A percentile compares a stretch with the other conserved stretches of the same genome.
Evolutionary conservation across 805 yeast genomes (phyloP).

Genomic region (Pichia rugopelliculosa): DNA sequence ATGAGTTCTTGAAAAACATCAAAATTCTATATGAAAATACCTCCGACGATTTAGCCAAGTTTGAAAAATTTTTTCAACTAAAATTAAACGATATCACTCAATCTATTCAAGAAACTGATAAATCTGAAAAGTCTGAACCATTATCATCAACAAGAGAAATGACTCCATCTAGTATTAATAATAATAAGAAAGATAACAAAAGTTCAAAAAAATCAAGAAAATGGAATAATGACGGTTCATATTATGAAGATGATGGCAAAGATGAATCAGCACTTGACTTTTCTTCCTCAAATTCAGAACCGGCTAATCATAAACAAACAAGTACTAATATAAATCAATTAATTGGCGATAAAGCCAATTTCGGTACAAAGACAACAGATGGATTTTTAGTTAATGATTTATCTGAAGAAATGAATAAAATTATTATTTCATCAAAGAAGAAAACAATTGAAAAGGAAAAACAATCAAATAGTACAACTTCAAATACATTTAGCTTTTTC

Average conservation of each 20-base stretch:
- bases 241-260: constrained; percentile 37
- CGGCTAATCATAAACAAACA: constrained; percentile 14
- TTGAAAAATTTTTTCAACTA: constrained; percentile 32
- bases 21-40: constrained; percentile 18
- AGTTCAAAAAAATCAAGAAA: constrained; percentile 42
- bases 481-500: constrained; percentile 50
- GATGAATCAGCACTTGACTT: constrained; percentile 41
- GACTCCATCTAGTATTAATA: neutral
- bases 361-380: constrained; percentile 36
- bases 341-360: constrained; percentile 33
- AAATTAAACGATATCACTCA: constrained; percentile 27
- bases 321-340: constrained; percentile 25
- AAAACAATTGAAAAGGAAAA: constrained; percentile 15
- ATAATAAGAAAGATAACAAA: constrained; percentile 13
- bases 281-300: constrained; percentile 30
- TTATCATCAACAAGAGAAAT: neutral
- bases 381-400: constrained; percentile 65
- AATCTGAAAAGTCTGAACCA: neutral
- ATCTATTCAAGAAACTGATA: constrained; percentile 11
- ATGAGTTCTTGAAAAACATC: constrained; percentile 23
- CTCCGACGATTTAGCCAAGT: constrained; percentile 24
- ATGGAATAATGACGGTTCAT: constrained; percentile 61
- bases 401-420: constrained; percentile 42
- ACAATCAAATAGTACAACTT: constrained; percentile 16
- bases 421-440: constrained; percentile 24